A percentile compares a stretch with the other conserved stretches of the same genome.
These are phyloP conservation scores for Chalaropsis thielavioides DNA, from an alignment of 2,329 filamentous ascomycete species.

Conservation along the genomic window DNA sequence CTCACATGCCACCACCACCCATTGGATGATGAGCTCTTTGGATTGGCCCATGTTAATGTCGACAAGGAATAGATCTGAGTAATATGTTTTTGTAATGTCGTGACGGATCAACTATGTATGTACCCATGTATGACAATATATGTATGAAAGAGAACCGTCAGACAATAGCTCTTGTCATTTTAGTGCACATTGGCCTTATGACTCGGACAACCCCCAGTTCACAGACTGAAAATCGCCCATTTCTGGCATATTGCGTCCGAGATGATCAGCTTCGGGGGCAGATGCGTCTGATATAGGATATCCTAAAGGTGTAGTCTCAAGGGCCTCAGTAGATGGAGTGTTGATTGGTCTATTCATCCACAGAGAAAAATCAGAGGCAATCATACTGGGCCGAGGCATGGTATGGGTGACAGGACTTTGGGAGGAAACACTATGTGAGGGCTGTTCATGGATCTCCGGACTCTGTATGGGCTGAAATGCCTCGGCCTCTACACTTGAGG, in stretches of 20 bases:
- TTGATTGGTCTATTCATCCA: neutral
- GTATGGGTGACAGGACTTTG: neutral
- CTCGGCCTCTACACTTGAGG: neutral
- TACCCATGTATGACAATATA: neutral
- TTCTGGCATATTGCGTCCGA: neutral
- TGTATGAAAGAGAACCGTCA: too few species aligned
- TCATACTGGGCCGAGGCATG: neutral
- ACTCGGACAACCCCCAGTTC: neutral
- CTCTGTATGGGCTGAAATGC: neutral
- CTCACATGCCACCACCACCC: too few species aligned
- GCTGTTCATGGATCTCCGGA: neutral
- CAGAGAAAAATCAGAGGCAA: neutral
- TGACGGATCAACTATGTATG: too few species aligned
- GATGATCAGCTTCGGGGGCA: neutral
- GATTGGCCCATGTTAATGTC: too few species aligned
- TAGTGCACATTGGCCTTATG: neutral
- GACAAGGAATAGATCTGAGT: too few species aligned
- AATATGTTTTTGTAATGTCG: too few species aligned
- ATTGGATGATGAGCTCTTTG: too few species aligned
- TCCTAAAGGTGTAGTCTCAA: neutral
- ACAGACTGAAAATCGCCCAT: neutral
- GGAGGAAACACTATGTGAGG: neutral
- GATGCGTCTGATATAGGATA: neutral
- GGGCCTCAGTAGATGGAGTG: neutral
- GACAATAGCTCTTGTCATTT: neutral